Evolutionary conservation across 345 rosid genomes (phyloP), one percentile per base, ranked within the genome.

Genomic region (Bruguiera gymnorhiza): DNA sequence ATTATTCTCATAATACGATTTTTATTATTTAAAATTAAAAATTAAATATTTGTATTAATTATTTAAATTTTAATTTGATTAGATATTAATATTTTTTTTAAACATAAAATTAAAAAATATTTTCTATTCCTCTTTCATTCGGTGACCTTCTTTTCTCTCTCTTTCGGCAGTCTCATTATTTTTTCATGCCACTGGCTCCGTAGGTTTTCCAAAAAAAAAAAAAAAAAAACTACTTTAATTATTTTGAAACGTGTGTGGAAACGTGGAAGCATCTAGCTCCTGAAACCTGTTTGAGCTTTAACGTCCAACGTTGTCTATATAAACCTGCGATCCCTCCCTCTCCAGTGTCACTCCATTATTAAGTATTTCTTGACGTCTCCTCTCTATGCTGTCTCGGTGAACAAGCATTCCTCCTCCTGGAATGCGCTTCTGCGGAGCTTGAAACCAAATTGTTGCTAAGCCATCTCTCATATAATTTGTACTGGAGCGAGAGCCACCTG

Each of bases 401-500:
- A 76, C 78, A 54, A 52, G 83, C 82, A 66, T 73, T 77, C 68
- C 62, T 36, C 51, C 0, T 30, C 0, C 30, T 64, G 62, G 83
- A 72, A 27, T 80, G 80, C 81, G 55, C 78, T 74, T 86, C 82
- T 76, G 32, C 70, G 75, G 71, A 76, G 80, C 55, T 30, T 13
- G 7, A 53, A 53, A 23, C 19, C n/a, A 6, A 16, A 5, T 48
- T 6, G 6, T 48, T 1, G 8, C 13, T 37, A 37, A 2, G 11
- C 10, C 3, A 8, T n/a, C 31, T 0, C 7, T 37, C 5, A 8
- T 23, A 4, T 62, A 58, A 39, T 31, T 57, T 20, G 48, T 58
- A 18, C n/a, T n/a, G 50, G 59, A 75, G 70, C 70, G n/a, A 15
- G 39, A 2, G 23, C 30, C 6, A 65, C 39, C 57, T 20, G 37